phyloP scores from a whole-genome alignment of 495 filamentous ascomycete genomes.

The Aspergillus avenaceus region DNA sequence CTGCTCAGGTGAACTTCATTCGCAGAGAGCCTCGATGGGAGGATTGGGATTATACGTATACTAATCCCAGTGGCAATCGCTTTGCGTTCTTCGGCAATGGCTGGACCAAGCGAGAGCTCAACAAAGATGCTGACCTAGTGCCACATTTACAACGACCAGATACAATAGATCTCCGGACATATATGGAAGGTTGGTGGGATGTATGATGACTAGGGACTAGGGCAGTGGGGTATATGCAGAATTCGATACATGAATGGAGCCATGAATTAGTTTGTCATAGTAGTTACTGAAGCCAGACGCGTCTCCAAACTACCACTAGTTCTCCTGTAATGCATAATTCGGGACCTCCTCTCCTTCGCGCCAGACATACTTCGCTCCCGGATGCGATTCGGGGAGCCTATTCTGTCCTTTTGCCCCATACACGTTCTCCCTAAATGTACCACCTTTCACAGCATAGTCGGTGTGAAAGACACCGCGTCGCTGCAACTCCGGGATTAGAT shows the following conservation, averaged over 20 bases:
- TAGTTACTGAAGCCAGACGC: too few relatives aligned
- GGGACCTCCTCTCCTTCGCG: constrained; percentile 28
- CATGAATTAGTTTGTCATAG: too few relatives aligned
- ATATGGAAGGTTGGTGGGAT: constrained; percentile 54
- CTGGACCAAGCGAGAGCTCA: constrained; percentile 41
- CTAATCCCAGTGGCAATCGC: constrained; percentile 44
- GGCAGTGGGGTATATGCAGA: not conserved
- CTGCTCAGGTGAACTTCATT: constrained; percentile 52
- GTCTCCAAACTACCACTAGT: constrained; percentile 1
- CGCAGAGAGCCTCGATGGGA: constrained; percentile 64
- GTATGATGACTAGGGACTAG: constrained; percentile 17
- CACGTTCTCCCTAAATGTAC: constrained; percentile 44
- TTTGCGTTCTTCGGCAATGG: constrained; percentile 59
- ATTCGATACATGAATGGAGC: too few relatives aligned
- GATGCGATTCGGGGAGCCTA: constrained; percentile 39
- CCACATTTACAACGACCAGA: constrained; percentile 45
- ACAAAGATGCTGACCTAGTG: constrained; percentile 36
- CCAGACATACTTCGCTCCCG: constrained; percentile 45
- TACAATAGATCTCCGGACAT: constrained; percentile 40
- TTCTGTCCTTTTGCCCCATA: constrained; percentile 31
- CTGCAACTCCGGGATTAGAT: constrained; percentile 42
- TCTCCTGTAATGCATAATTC: constrained; percentile 19
- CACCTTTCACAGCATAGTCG: constrained; percentile 41
- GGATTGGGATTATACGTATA: constrained; percentile 64
- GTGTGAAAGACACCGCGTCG: constrained; percentile 43